phyloP scores from a whole-genome alignment of 129 eudicot genomes.

The Artemisia tridentata region DNA sequence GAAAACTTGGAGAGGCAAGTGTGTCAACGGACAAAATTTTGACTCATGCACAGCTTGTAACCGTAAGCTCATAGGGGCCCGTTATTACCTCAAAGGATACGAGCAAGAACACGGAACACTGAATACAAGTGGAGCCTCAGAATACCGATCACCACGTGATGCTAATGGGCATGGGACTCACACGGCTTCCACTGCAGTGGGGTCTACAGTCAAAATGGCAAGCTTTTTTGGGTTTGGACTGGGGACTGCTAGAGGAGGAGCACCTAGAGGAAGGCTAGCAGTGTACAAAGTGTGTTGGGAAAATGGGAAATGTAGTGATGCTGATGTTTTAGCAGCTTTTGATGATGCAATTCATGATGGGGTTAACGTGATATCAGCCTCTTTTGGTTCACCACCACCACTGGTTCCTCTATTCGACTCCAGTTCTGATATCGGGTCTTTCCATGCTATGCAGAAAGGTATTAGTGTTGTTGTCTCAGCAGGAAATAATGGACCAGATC shows the following conservation, averaged over 20 bases:
- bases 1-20: conserved; percentile 59
- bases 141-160: conserved; percentile 56
- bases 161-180: conserved; percentile 75
- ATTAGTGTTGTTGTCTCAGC: conserved; percentile 71
- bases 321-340: conserved; percentile 65
- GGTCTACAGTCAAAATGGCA: conserved; percentile 45
- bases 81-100: conserved; percentile 57
- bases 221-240: conserved; percentile 46
- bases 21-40: conserved; percentile 49
- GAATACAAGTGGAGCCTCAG: conserved; percentile 27
- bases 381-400: conserved; percentile 53
- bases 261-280: conserved; percentile 74
- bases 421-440: conserved; percentile 60
- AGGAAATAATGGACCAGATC: conserved; percentile 69
- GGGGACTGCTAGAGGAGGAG: conserved; percentile 74
- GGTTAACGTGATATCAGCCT: conserved; percentile 64
- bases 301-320: conserved; percentile 53
- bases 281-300: conserved; percentile 84
- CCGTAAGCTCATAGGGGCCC: conserved; percentile 68
- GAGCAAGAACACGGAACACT: conserved; percentile 42
- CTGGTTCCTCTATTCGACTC: conserved; percentile 32
- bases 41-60: conserved; percentile 51
- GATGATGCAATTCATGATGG: conserved; percentile 77
- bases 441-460: conserved; percentile 68
- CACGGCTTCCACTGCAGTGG: conserved; percentile 71